phyloP scores from a whole-genome alignment of 2,329 filamentous ascomycete species.

The Capronia epimyces region DNA sequence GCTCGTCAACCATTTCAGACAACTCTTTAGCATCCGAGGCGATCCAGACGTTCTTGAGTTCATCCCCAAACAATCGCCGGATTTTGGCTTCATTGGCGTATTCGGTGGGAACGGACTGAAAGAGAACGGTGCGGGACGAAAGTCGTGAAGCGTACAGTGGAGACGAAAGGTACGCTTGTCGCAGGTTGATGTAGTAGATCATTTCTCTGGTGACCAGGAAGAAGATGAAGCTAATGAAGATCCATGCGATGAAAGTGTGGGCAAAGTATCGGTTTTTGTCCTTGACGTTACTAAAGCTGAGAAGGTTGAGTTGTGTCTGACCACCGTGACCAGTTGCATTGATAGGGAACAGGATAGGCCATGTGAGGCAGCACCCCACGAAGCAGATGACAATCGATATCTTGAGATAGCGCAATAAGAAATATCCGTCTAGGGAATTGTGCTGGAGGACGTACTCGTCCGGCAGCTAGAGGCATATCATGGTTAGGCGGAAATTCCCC shows the following conservation, averaged over 20 bases:
- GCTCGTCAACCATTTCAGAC: constrained; percentile 72
- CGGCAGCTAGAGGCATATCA: constrained; percentile 37
- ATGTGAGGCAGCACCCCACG: constrained; percentile 76
- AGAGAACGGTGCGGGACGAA: constrained; percentile 84
- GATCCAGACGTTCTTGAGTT: constrained; percentile 81
- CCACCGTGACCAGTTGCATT: constrained; percentile 73
- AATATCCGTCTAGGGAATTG: constrained; percentile 85
- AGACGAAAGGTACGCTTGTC: constrained; percentile 85
- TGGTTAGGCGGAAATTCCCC: neutral
- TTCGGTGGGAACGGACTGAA: constrained; percentile 72
- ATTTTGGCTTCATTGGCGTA: constrained; percentile 75
- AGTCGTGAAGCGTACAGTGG: constrained; percentile 78
- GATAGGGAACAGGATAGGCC: constrained; percentile 82
- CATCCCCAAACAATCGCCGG: constrained; percentile 72
- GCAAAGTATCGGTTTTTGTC: constrained; percentile 68
- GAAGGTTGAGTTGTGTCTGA: constrained; percentile 63
- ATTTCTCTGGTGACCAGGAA: constrained; percentile 81
- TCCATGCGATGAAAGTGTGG: constrained; percentile 71
- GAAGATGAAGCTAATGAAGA: constrained; percentile 82
- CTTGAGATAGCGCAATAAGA: constrained; percentile 83
- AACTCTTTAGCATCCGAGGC: constrained; percentile 70
- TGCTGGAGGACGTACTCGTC: constrained; percentile 83
- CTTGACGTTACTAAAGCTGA: constrained; percentile 74
- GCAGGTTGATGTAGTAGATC: constrained; percentile 86
- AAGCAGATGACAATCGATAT: constrained; percentile 73